Conservation (phyloP, 2,329 filamentous ascomycete genomes). For the Cercospora sp. region DNA sequence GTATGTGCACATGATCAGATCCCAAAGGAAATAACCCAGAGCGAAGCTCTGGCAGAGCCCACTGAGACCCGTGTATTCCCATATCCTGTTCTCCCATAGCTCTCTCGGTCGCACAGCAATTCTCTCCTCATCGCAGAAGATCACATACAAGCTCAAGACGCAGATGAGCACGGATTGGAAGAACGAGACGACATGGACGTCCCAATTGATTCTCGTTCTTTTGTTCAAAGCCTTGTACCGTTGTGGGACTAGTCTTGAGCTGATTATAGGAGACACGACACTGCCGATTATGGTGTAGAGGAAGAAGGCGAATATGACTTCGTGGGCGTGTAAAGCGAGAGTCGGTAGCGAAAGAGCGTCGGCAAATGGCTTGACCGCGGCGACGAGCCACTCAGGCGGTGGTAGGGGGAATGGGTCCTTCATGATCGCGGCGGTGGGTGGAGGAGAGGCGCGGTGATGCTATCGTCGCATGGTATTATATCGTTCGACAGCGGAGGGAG, state of each 20-base stretch:
- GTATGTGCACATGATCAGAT: conserved; percentile 67
- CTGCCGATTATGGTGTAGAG: conserved; percentile 70
- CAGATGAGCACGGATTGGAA: conserved; percentile 75
- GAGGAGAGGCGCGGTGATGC: not conserved
- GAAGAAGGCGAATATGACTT: conserved; percentile 65
- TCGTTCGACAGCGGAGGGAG: not conserved
- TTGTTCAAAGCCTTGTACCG: conserved; percentile 64
- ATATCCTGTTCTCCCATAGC: conserved; percentile 64
- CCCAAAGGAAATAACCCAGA: conserved; percentile 82
- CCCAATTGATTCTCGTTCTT: conserved; percentile 74
- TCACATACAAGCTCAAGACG: conserved; percentile 70
- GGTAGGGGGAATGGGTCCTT: conserved; percentile 68
- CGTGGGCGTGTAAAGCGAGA: conserved; percentile 75
- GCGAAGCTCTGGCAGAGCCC: conserved; percentile 77
- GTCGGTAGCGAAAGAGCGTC: conserved; percentile 63
- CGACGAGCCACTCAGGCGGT: conserved; percentile 58
- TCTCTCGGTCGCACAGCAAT: conserved; percentile 50
- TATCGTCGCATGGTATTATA: conserved; percentile 23
- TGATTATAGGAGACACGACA: conserved; percentile 67
- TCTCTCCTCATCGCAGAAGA: conserved; percentile 68
- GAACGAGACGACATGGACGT: conserved; percentile 83
- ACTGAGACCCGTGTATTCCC: conserved; percentile 72
- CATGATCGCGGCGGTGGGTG: conserved; percentile 53
- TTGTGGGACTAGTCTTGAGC: conserved; percentile 60
- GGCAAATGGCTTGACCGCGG: conserved; percentile 64